Evolutionary conservation across 768 basidiomycete genomes (phyloP).

Genomic region (Boletus rubropictus): DNA sequence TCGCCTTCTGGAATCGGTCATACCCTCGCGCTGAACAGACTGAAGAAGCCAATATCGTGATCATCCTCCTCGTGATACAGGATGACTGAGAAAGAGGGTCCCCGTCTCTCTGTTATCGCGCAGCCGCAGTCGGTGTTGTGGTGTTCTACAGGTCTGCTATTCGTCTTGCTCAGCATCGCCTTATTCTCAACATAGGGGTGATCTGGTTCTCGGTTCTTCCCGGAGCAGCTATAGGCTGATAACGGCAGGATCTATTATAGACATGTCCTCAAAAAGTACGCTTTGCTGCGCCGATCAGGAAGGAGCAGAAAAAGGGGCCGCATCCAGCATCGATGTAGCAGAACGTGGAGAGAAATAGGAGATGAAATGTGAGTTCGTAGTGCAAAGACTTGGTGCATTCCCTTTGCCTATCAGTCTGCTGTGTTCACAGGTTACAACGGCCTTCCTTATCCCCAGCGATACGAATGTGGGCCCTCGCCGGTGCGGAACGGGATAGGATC

Average conservation of each 20-base stretch:
- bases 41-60: slow-evolving; percentile 6
- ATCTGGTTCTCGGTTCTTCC: slow-evolving; percentile 17
- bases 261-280: background rate
- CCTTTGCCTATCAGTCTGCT: no score
- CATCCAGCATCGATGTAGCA: background rate
- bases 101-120: slow-evolving; percentile 3
- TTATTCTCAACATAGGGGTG: background rate
- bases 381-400: no score
- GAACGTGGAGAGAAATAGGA: background rate
- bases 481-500: slow-evolving; percentile 8
- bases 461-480: background rate
- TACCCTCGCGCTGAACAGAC: slow-evolving; percentile 8
- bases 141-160: no score
- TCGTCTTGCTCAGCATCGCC: no score
- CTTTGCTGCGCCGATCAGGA: slow-evolving; percentile 6
- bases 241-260: background rate
- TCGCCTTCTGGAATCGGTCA: slow-evolving; percentile 16
- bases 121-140: slow-evolving; percentile 10
- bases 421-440: background rate
- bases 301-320: background rate
- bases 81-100: slow-evolving; percentile 17
- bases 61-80: slow-evolving; percentile 7
- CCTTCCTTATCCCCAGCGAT: background rate
- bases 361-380: background rate
- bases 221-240: background rate